Conservation (phyloP, 495 filamentous ascomycete genomes). For the Podospora tetraspora region DNA sequence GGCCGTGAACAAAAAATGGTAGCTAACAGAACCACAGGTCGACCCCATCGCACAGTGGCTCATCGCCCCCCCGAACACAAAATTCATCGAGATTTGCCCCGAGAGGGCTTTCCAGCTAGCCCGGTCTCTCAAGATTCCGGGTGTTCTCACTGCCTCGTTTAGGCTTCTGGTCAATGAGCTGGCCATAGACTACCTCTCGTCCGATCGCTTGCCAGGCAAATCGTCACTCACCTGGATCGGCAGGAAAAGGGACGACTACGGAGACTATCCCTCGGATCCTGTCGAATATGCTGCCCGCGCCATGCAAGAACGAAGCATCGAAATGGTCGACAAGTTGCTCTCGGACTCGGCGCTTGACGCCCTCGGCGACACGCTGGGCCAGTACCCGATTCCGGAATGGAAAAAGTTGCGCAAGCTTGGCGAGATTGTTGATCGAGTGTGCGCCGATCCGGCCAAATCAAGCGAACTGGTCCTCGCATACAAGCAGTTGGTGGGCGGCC, state of each 20-base stretch:
- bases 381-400: constrained; percentile 15
- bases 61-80: constrained; percentile 34
- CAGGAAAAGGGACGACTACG: constrained; percentile 29
- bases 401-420: constrained; percentile 4
- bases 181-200: constrained; percentile 62
- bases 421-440: not conserved
- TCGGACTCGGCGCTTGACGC: constrained; percentile 18
- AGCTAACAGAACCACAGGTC: constrained; percentile 12
- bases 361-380: not conserved
- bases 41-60: constrained; percentile 40
- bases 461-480: constrained; percentile 7
- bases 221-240: constrained; percentile 19
- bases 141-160: constrained; percentile 36
- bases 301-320: constrained; percentile 24
- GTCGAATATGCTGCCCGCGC: constrained; percentile 27
- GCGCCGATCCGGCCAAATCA: not conserved
- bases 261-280: constrained; percentile 29
- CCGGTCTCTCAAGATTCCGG: constrained; percentile 31
- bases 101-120: constrained; percentile 42
- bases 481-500: constrained; percentile 14
- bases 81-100: constrained; percentile 43
- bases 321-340: constrained; percentile 11
- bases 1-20: not conserved
- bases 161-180: constrained; percentile 41
- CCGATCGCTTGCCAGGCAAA: constrained; percentile 4